Evolutionary conservation across 345 rosid species (phyloP).

Genomic region (Sisymbrium irio): DNA sequence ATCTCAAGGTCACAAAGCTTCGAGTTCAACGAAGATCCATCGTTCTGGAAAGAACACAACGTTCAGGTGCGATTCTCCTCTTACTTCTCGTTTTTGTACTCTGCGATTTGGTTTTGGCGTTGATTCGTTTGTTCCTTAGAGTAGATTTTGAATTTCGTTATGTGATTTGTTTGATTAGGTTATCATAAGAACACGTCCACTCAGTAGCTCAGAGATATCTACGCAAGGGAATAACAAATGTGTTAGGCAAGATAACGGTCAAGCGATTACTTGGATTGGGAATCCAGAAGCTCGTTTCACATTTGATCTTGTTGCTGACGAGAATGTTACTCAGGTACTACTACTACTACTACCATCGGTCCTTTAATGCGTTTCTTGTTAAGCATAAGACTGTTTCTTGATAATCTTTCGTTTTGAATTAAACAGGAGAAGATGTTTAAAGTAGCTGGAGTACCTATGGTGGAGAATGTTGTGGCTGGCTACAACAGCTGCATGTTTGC

Average conservation of each 20-base stretch:
- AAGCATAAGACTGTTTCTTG: background rate
- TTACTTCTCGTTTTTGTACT: background rate
- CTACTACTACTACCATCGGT: background rate
- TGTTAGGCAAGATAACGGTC: slow-evolving; percentile 81
- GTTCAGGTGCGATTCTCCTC: slow-evolving; percentile 54
- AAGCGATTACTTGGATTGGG: slow-evolving; percentile 83
- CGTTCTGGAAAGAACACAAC: slow-evolving; percentile 94
- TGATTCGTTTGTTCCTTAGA: background rate
- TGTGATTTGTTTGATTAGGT: slow-evolving; percentile 39
- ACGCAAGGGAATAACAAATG: slow-evolving; percentile 74
- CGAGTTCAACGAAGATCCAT: slow-evolving; percentile 81
- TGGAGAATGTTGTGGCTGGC: slow-evolving; percentile 92
- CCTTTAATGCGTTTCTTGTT: background rate
- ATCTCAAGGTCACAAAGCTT: slow-evolving; percentile 51
- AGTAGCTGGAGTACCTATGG: slow-evolving; percentile 97
- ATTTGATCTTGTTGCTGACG: slow-evolving; percentile 91
- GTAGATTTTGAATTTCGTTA: background rate
- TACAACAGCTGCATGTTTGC: slow-evolving; percentile 99
- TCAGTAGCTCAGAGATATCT: slow-evolving; percentile 78
- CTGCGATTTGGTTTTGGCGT: background rate
- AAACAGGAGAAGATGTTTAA: slow-evolving; percentile 89
- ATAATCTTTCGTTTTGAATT: background rate
- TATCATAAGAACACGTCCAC: slow-evolving; percentile 84
- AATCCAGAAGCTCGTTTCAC: slow-evolving; percentile 93
- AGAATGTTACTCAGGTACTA: slow-evolving; percentile 85